These are phyloP conservation scores for Stachybotrys echinatus DNA, from an alignment of 2,329 filamentous ascomycete species.

Conservation along the genomic window DNA sequence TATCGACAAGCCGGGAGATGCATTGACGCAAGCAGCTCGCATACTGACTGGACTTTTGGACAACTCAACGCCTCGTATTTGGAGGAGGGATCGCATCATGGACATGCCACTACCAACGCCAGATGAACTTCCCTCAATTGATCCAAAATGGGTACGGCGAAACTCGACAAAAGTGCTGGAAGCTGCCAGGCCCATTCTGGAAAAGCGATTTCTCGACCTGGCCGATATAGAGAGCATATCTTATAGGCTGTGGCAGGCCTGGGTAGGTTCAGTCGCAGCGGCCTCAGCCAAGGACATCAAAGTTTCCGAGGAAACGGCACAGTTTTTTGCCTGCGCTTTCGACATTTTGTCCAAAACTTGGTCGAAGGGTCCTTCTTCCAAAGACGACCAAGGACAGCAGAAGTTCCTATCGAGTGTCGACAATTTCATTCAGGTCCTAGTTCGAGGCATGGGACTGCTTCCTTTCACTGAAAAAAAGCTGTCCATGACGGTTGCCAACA, in stretches of 20 bases:
- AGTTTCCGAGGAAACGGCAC: constrained; percentile 75
- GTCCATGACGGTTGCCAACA: constrained; percentile 44
- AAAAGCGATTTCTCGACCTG: constrained; percentile 58
- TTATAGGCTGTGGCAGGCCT: constrained; percentile 52
- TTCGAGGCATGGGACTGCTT: constrained; percentile 48
- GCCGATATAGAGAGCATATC: constrained; percentile 50
- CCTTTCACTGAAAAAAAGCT: constrained; percentile 60
- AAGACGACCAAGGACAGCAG: constrained; percentile 39
- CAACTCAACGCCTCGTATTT: constrained; percentile 52
- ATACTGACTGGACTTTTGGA: constrained; percentile 71
- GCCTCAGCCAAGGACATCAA: constrained; percentile 85
- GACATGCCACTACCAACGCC: constrained; percentile 53
- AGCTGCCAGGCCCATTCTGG: constrained; percentile 54
- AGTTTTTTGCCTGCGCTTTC: constrained; percentile 69
- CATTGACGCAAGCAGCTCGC: constrained; percentile 53
- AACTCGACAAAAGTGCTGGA: constrained; percentile 62
- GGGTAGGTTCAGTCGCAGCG: constrained; percentile 58
- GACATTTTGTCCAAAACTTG: constrained; percentile 66
- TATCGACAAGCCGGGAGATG: constrained; percentile 39
- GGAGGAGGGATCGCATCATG: constrained; percentile 69
- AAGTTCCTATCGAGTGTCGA: constrained; percentile 51
- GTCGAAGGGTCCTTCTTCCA: constrained; percentile 31
- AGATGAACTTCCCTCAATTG: constrained; percentile 77
- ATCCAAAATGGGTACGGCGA: constrained; percentile 80
- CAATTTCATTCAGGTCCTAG: constrained; percentile 41